Base-by-base conservation (phyloP, 2,329 filamentous ascomycete genomes). In the Hypoxylon sp. region DNA sequence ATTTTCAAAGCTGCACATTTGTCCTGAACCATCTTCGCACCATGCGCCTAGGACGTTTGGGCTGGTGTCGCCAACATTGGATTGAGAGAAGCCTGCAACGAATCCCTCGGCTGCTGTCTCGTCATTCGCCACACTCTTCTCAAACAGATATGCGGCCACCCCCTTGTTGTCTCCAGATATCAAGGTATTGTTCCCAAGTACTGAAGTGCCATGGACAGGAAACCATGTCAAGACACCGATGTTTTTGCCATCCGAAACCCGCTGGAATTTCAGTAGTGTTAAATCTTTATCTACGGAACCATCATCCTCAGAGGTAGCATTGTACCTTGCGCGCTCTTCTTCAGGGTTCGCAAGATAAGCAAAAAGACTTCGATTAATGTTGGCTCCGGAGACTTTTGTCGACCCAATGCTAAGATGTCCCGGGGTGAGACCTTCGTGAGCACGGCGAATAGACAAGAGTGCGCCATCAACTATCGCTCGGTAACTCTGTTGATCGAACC, bases 131-230 rank as follows among this genome's bases (percentile, higher is more conserved):
- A 88, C 78, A 41, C 82, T 85, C 59, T 88, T 81, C 68, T 97
- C 93, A 43, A 97, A 87, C 8, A 96, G 75, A 67, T 88, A 88
- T 0, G 92, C 89, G 2, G 93, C 92, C 5, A 96, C 90, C 8
- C 93, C 93, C 73, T 97, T 97, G 75, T 97, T 97, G 70, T 97
- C 93, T n/a, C 90, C 93, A 2, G 91, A 87, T 40, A 94, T 83
- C 9, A 96, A 78, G 0, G 91, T 97, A 72, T 96, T 96, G 73
- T 97, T 97, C 45, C 89, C 88, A 16, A 92, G 83, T 71, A 97
- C 83, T 0, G 91, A 96, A 0, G 93, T 97, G 35, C 92, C 92
- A 69, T 97, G 93, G 0, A 92, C 89, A 2, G 93, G 84, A 69
- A 93, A 96, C 90, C 92, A 97, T 11, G 90, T 94, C 50, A 97